Percentiles rank a stretch among this genome's conserved stretches.
Evolutionary conservation across 768 basidiomycete species (phyloP).

Genomic region (Heimioporus sp.): DNA sequence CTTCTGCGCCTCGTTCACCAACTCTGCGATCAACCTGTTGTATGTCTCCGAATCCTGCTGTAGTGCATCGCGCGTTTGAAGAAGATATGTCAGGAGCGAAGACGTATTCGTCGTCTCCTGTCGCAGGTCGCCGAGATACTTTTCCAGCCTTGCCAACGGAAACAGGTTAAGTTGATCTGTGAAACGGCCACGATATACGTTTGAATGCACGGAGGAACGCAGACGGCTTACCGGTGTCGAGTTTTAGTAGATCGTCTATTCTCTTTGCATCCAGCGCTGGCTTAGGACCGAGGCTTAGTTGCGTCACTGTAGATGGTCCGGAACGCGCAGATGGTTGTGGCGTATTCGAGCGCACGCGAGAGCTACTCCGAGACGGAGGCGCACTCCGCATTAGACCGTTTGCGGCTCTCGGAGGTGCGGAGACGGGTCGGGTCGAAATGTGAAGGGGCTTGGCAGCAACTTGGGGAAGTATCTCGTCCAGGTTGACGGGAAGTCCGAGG

Average conservation of each 20-base stretch:
- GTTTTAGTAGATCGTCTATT: conserved; percentile 62
- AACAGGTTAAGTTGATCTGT: conserved; percentile 72
- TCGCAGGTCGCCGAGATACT: conserved; percentile 64
- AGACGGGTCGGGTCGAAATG: conserved; percentile 79
- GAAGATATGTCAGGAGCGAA: conserved; percentile 70
- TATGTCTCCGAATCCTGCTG: conserved; percentile 90
- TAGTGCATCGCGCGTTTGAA: conserved; percentile 77
- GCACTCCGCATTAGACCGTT: conserved; percentile 33
- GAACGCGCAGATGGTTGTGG: conserved; percentile 41
- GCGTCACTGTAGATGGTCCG: conserved; percentile 29
- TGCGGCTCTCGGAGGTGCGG: conserved; percentile 69
- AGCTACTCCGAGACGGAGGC: conserved; percentile 38
- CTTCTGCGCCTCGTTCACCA: conserved; percentile 91
- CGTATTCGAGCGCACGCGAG: conserved; percentile 46
- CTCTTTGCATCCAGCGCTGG: conserved; percentile 69
- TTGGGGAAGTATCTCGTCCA: conserved; percentile 85
- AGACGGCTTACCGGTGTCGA: conserved; percentile 59
- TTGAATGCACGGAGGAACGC: neutral
- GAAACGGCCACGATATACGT: conserved; percentile 4
- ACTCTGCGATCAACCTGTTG: conserved; percentile 86
- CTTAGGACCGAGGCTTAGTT: conserved; percentile 66
- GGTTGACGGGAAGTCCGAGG: conserved; percentile 90
- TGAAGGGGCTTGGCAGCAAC: conserved; percentile 67
- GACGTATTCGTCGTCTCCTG: conserved; percentile 75
- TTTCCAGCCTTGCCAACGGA: conserved; percentile 64